Base-by-base conservation (phyloP, 257 asterid genomes). In the Fraxinus excelsior region DNA sequence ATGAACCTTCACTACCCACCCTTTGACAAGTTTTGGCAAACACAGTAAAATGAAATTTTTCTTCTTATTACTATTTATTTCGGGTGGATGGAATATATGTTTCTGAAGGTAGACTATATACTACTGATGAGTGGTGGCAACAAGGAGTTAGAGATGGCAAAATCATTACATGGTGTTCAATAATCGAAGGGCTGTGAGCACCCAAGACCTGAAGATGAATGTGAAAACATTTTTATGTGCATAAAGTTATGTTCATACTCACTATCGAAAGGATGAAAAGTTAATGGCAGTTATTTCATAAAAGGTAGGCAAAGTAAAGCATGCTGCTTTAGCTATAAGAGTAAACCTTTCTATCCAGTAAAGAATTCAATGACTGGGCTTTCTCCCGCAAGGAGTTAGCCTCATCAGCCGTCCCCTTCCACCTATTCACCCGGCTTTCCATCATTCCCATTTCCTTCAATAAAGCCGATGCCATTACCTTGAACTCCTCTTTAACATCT, bases 391-490 rank as follows among this genome's bases (percentile, higher is more conserved):
- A 89, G 38, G 91, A 87, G 82, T 83, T 70, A 75, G 98, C 95
- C 88, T 95, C 97, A 13, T 93, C 90, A 70, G 98, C 96, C 46
- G 94, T 89, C 79, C 68, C 84, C 83, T 90, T 88, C 99, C 99
- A 95, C 82, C 86, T 92, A 80, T 85, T 88, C 83, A 91, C 76
- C 87, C 89, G 99, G 79, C 85, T 86, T 85, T 93, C 92, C 96
- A 90, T 91, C 97, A 93, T 88, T 69, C 81, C 84, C 84, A 91
- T 87, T 86, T 95, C 99, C 78, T 90, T 95, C 31, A 91, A 89
- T 76, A 95, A 86, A 77, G 99, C 97, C 80, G 97, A 93, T 28
- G 92, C 89, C 99, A 95, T 91, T 76, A 92, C 89, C 88, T 82
- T 90, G 85, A 93, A 93, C 87, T 95, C 99, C 78, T 86, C 90